Evolutionary conservation across 495 filamentous ascomycete species (phyloP), one percentile per base, ranked within the genome.

Genomic region (Mycothermus thermophilus): DNA sequence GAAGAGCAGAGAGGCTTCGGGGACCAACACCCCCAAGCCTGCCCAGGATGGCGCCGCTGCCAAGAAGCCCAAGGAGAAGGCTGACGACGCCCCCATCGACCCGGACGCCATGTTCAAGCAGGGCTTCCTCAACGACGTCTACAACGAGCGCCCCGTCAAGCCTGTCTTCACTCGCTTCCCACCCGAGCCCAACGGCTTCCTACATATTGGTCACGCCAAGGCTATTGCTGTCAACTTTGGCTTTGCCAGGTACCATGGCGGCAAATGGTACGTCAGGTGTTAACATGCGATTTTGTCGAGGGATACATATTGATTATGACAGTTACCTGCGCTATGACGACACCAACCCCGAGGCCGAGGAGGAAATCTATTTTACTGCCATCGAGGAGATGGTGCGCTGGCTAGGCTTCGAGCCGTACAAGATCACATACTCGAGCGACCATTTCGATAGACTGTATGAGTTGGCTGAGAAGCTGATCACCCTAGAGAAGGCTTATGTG

Each of bases 141-240:
- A 80, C 65, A 70, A 81, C 35, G 79, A 84, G 58, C 72, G 79
- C 26, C 74, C 83, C 5, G 57, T 65, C 4, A 72, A 75, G 50
- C 56, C 66, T 21, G 74, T 82, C 19, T 51, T 76, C 30, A 90
- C 86, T 8, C 75, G 85, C 46, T 95, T 97, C 57, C 90, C 90
- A 5, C 90, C 90, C 11, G 92, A 96, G 59, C 86, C 86, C 23
- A 80, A 80, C 45, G 76, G 76, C 37, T 80, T 67, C 55, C 71
- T 93, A 10, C 87, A 93, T 48, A 83, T 94, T 22, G 50, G 50
- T 13, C 90, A 96, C 54, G 77, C 76, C 43, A 96, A 96, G 62
- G 90, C 90, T n/a, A 95, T 97, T 57, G 75, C 83, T 0, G 72
- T 96, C 48, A 97, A 96, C 60, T 96, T 96, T 54, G 92, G 90